phyloP scores from a whole-genome alignment of 2,329 filamentous ascomycete genomes.

The Aspergillus sp. region DNA sequence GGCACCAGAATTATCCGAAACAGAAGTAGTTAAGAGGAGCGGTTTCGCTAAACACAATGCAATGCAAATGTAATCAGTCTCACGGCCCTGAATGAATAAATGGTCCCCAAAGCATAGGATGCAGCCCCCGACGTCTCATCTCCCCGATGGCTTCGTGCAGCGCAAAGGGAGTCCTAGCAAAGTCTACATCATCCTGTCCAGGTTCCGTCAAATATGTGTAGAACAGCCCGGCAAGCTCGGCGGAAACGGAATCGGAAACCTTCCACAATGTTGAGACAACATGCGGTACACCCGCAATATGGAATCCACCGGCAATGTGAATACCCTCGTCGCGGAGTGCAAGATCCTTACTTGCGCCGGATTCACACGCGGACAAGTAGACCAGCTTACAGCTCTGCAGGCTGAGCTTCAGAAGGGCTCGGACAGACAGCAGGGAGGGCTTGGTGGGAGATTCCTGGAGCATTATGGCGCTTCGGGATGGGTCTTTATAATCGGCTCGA shows the following conservation, averaged over 20 bases:
- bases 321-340: constrained; percentile 6
- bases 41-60: no score
- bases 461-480: constrained; percentile 4
- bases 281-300: constrained; percentile 6
- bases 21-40: no score
- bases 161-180: neutral
- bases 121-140: neutral
- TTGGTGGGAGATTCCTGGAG: constrained; percentile 2
- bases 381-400: constrained; percentile 2
- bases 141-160: neutral
- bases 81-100: constrained; percentile 7
- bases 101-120: constrained; percentile 6
- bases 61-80: neutral
- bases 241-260: constrained; percentile 4
- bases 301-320: constrained; percentile 6
- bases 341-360: constrained; percentile 5
- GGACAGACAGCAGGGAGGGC: neutral
- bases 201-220: neutral
- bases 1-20: constrained; percentile 45
- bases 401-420: constrained; percentile 1
- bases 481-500: neutral
- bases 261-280: constrained; percentile 6
- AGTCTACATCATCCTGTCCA: neutral
- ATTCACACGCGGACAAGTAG: constrained; percentile 4
- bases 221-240: constrained; percentile 1